Evolutionary conservation across 2,329 filamentous ascomycete species (phyloP).

Genomic region (Talaromyces sp.): DNA sequence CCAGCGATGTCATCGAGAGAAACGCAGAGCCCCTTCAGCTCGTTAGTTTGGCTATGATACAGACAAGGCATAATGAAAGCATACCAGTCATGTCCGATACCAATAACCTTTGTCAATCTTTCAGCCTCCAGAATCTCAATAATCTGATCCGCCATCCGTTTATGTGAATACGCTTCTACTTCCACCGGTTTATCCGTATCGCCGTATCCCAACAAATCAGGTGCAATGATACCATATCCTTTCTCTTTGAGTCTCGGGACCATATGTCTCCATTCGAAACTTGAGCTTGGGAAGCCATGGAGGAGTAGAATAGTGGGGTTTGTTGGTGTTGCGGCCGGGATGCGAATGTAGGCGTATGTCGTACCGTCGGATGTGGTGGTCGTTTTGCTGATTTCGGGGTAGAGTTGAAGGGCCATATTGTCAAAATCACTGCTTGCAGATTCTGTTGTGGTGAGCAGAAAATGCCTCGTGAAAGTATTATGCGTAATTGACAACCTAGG

Average conservation of each 20-base stretch:
- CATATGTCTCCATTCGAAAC: slow-evolving; percentile 44
- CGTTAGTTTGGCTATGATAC: background rate
- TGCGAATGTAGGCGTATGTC: slow-evolving; percentile 31
- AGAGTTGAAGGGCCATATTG: slow-evolving; percentile 16
- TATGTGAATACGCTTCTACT: slow-evolving; percentile 28
- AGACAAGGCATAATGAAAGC: background rate
- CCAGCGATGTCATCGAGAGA: slow-evolving; percentile 4
- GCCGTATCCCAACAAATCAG: slow-evolving; percentile 43
- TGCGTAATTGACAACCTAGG: background rate
- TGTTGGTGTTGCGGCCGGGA: slow-evolving; percentile 19
- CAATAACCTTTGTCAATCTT: slow-evolving; percentile 21
- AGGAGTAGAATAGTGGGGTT: slow-evolving; percentile 44
- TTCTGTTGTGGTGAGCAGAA: background rate
- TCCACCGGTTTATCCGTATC: slow-evolving; percentile 31
- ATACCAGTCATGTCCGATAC: slow-evolving; percentile 25
- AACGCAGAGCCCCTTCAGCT: background rate
- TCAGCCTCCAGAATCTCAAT: slow-evolving; percentile 33
- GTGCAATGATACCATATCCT: slow-evolving; percentile 45
- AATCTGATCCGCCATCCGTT: slow-evolving; percentile 34
- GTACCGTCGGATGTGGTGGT: slow-evolving; percentile 13
- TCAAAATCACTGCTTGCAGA: background rate
- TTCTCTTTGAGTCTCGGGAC: slow-evolving; percentile 31
- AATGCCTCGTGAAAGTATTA: too few species aligned
- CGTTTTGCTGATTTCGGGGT: slow-evolving; percentile 12
- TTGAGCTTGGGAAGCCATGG: slow-evolving; percentile 49